These are phyloP conservation scores for Mitragyna speciosa DNA, from an alignment of 257 asterid species.

Conservation along the genomic window DNA sequence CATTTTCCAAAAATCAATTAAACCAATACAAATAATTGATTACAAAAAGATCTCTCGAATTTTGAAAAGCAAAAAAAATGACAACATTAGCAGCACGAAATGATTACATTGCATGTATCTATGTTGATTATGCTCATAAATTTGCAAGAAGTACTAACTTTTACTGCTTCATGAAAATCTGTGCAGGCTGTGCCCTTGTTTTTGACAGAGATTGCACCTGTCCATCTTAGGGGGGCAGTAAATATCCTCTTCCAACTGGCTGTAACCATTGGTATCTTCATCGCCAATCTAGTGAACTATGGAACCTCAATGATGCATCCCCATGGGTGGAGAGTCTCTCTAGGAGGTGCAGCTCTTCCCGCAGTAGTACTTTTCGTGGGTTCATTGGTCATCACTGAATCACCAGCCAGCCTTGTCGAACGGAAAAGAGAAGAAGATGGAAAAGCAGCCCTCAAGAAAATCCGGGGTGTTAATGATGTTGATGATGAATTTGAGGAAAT, in stretches of 20 bases:
- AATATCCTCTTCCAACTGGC: conserved; percentile 85
- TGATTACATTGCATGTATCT: neutral
- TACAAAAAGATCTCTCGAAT: neutral
- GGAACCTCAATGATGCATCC: conserved; percentile 48
- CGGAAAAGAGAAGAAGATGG: conserved; percentile 42
- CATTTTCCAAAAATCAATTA: too few species aligned
- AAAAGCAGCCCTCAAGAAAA: conserved; percentile 37
- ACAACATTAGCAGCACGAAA: too few species aligned
- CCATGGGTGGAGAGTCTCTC: conserved; percentile 63
- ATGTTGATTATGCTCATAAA: too few species aligned
- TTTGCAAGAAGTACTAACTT: neutral
- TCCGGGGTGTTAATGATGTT: conserved; percentile 60
- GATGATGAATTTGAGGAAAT: conserved; percentile 56
- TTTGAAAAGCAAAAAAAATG: neutral
- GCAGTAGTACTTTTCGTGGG: conserved; percentile 47
- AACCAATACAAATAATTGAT: neutral
- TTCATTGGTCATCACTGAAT: conserved; percentile 55
- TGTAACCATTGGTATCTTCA: conserved; percentile 68
- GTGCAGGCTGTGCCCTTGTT: conserved; percentile 80
- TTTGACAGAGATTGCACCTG: conserved; percentile 76
- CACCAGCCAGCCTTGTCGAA: conserved; percentile 68
- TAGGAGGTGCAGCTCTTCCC: conserved; percentile 63
- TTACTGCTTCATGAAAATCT: neutral
- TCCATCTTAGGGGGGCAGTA: conserved; percentile 74
- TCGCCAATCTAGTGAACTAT: conserved; percentile 67